Evolutionary conservation across 768 basidiomycete genomes (phyloP).

Genomic region (Leccinum uliginosum): DNA sequence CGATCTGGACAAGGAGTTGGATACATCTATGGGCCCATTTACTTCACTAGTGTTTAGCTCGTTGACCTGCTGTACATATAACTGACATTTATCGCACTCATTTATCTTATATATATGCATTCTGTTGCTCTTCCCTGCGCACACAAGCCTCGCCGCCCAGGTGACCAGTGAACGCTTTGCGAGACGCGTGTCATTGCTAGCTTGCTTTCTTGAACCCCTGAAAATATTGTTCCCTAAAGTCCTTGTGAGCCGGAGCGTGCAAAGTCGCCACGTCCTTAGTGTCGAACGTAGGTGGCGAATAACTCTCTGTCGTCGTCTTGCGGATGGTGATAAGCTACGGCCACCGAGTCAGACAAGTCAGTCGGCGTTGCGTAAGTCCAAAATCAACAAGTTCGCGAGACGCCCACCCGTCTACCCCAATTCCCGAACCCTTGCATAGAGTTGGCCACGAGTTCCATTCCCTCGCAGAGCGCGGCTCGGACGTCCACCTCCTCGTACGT

Average conservation of each 20-base stretch:
- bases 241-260: conserved; percentile 78
- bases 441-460: conserved; percentile 86
- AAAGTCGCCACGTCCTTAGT: conserved; percentile 11
- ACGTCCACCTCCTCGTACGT: conserved; percentile 89
- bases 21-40: neutral
- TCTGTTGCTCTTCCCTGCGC: neutral
- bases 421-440: conserved; percentile 91
- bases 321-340: conserved; percentile 89
- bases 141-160: neutral
- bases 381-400: conserved; percentile 6
- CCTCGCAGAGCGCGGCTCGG: conserved; percentile 69
- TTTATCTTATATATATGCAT: neutral
- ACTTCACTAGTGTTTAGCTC: neutral
- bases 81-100: neutral
- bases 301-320: conserved; percentile 49
- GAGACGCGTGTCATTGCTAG: conserved; percentile 3
- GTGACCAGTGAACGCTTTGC: too few relatives aligned
- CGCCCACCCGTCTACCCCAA: conserved; percentile 85
- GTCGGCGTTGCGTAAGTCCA: neutral
- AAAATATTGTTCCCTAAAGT: conserved; percentile 87
- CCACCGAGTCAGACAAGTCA: neutral
- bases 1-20: neutral
- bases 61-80: neutral
- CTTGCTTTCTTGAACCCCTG: conserved; percentile 62
- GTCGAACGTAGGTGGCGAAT: conserved; percentile 55